These are phyloP conservation scores for Pneumocystis sp. DNA, from an alignment of 1,139 yeast genomes.

Conservation along the genomic window DNA sequence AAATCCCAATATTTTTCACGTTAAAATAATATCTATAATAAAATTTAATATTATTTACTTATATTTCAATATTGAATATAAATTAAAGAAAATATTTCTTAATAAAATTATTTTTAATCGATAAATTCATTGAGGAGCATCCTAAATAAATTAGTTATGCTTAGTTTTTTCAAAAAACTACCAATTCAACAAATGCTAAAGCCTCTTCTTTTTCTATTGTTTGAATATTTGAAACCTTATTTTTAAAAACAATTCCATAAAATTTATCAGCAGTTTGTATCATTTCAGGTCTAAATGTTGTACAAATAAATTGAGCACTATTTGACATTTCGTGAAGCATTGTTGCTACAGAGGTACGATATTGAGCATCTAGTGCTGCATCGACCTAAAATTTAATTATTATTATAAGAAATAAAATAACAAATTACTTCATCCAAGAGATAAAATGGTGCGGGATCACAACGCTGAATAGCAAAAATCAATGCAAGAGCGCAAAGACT, in stretches of 20 bases:
- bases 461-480: slow-evolving; percentile 80
- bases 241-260: slow-evolving; percentile 73
- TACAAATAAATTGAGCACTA: slow-evolving; percentile 80
- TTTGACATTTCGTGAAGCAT: slow-evolving; percentile 51
- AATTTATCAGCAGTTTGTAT: slow-evolving; percentile 72
- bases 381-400: slow-evolving; percentile 47
- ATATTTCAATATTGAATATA: not conserved
- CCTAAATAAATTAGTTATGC: not conserved
- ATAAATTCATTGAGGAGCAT: not conserved
- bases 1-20: not conserved
- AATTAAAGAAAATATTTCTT: not conserved
- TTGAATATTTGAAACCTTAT: slow-evolving; percentile 66
- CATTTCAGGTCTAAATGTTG: slow-evolving; percentile 92
- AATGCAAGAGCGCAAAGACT: slow-evolving; percentile 88
- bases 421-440: slow-evolving; percentile 30
- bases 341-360: slow-evolving; percentile 74
- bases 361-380: slow-evolving; percentile 87
- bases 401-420: not conserved
- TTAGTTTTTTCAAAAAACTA: slow-evolving; percentile 4
- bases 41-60: not conserved
- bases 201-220: slow-evolving; percentile 65
- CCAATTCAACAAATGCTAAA: slow-evolving; percentile 49
- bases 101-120: not conserved
- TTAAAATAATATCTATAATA: not conserved
- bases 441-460: slow-evolving; percentile 96